Evolutionary conservation across 352 stramenopile genomes (phyloP), one percentile per base, ranked within the genome.

Genomic region (Phytophthora hibernalis): DNA sequence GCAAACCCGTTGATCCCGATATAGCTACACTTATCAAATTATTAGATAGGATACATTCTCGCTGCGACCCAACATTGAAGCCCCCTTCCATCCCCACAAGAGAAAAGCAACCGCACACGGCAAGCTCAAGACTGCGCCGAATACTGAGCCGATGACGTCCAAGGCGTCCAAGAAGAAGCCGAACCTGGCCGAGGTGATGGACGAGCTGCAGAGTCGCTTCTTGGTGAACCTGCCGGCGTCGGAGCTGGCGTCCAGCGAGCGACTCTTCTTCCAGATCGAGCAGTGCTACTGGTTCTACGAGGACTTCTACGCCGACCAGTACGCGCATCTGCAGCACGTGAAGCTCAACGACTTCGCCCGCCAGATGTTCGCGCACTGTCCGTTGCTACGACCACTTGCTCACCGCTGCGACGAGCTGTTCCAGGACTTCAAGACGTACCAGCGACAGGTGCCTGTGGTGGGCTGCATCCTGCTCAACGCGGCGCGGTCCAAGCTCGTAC

Each of bases 211-310:
- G 78, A 98, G 91, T 42, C 88, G 94, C 33, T 99, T 99, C 76
- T 81, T 99, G 31, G 81, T 99, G 57, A 99, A 98, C 73, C 77
- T 99, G 51, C 96, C 96, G 2, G 70, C 74, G 33, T 92, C 83
- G 35, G 95, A 99, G 77, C 75, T 99, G 44, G 72, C 76, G 12
- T 97, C 89, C 16, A 91, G 85, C 60, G 90, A 97, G 75, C 91
- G 95, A n/a, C 94, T 99, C 21, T 99, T 98, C 77, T 98, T 99
- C 79, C 96, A 99, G 80, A 93, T 99, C 59, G 96, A 99, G 77
- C 96, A 99, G 79, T 97, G 93, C 60, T 98, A 95, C 70, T 99
- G 96, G 96, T 99, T 98, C 79, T 99, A 99, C 77, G 95, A 98
- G 69, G 96, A 99, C 76, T 97, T 98, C 70, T 97, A 98, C 72